Evolutionary conservation across 139 green algal species (phyloP).

Genomic region (Chloropicon primus): DNA sequence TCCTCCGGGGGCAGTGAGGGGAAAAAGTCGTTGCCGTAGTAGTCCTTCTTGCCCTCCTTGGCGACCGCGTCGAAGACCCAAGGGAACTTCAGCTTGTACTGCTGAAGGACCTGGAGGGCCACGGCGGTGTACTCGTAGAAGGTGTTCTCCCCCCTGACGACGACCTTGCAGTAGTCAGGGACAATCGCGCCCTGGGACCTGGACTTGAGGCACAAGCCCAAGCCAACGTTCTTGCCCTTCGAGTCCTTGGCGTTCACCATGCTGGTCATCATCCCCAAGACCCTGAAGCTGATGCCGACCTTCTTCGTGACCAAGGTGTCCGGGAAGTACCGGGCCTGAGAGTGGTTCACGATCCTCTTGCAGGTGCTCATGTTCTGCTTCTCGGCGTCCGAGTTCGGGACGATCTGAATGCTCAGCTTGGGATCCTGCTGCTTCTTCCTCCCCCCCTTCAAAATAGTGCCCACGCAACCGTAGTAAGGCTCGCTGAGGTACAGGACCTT

Average conservation of each 20-base stretch:
- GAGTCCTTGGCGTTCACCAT: constrained; percentile 7
- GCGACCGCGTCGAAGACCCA: constrained; percentile 17
- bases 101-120: constrained; percentile 18
- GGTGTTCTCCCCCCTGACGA: constrained; percentile 7
- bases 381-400: not conserved
- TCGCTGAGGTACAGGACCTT: constrained; percentile 19
- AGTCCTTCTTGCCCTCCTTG: constrained; percentile 3
- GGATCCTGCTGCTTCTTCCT: constrained; percentile 2
- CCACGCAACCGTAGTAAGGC: constrained; percentile 60
- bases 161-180: constrained; percentile 16
- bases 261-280: constrained; percentile 9
- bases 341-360: not conserved
- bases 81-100: constrained; percentile 11
- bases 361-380: not conserved
- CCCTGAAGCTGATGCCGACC: not conserved
- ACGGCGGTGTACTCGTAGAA: constrained; percentile 20
- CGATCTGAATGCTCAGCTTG: not conserved
- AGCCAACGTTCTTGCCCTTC: not conserved
- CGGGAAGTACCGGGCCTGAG: not conserved
- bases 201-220: not conserved
- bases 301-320: constrained; percentile 14
- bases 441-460: constrained; percentile 36
- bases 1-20: not conserved
- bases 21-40: constrained; percentile 2
- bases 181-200: constrained; percentile 4